Conservation (phyloP, 768 basidiomycete species). For the Tricholomella constricta region DNA sequence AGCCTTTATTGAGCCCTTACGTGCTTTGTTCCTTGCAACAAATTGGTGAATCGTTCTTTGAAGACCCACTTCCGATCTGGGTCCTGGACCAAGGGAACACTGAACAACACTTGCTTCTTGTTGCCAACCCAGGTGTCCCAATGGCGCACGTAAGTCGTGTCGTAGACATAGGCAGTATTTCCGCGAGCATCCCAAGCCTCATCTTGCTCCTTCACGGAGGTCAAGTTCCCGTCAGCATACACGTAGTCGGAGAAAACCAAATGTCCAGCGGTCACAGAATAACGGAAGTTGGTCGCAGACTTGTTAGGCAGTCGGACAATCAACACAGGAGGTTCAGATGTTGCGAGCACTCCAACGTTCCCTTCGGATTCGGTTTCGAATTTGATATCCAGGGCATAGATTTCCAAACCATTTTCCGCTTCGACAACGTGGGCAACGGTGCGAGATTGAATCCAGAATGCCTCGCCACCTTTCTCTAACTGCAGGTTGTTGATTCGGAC, state of each 20-base stretch:
- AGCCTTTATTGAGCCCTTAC: constrained; percentile 42
- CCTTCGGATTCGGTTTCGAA: constrained; percentile 34
- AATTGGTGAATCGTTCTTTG: constrained; percentile 53
- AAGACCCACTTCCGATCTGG: constrained; percentile 55
- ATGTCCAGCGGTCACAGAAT: constrained; percentile 50
- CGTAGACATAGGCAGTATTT: constrained; percentile 71
- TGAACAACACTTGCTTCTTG: constrained; percentile 74
- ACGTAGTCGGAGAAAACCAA: constrained; percentile 89
- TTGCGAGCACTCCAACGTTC: constrained; percentile 28
- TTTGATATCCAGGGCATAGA: constrained; percentile 62
- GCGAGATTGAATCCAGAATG: constrained; percentile 75
- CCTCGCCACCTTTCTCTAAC: constrained; percentile 69
- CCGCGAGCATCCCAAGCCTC: constrained; percentile 73
- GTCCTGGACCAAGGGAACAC: constrained; percentile 54
- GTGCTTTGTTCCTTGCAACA: constrained; percentile 68
- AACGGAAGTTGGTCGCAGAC: constrained; percentile 71
- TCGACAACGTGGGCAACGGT: constrained; percentile 73
- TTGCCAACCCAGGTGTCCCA: constrained; percentile 79
- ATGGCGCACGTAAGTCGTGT: constrained; percentile 68
- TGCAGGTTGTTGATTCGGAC: constrained; percentile 17
- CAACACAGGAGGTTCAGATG: constrained; percentile 42
- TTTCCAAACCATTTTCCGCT: constrained; percentile 51
- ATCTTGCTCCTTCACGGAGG: constrained; percentile 68
- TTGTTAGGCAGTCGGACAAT: constrained; percentile 71
- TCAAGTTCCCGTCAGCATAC: constrained; percentile 73